Conservation (phyloP, 345 rosid genomes). For the Syzygium aromaticum region DNA sequence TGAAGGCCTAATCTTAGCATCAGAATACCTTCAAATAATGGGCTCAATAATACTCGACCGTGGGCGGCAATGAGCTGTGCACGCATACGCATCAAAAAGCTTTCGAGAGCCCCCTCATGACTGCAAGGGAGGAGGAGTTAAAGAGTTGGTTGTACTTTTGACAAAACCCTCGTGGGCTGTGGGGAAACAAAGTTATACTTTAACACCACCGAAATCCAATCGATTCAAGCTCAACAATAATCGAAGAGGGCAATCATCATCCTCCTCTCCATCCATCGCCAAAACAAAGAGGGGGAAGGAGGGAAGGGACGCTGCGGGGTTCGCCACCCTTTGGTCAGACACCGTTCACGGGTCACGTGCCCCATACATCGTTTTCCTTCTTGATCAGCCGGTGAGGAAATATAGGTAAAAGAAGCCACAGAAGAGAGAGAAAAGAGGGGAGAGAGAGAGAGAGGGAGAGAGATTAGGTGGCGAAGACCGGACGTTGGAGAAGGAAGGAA, state of each 20-base stretch:
- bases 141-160: neutral
- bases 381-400: conserved; percentile 1
- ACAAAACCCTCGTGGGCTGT: neutral
- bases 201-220: neutral
- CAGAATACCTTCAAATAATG: neutral
- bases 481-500: too few species aligned
- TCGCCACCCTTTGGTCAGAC: neutral
- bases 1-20: neutral
- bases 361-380: neutral
- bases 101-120: neutral
- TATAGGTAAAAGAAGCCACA: neutral
- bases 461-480: too few species aligned
- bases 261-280: too few species aligned
- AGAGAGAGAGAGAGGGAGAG: too few species aligned
- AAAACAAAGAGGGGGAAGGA: too few species aligned
- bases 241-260: neutral
- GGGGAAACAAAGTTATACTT: neutral
- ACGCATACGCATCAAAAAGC: neutral
- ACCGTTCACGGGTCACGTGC: neutral
- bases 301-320: neutral
- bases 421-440: neutral
- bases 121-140: neutral
- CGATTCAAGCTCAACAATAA: neutral
- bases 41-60: neutral
- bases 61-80: neutral